Percentiles rank a stretch among this genome's conserved stretches.
Evolutionary conservation across 2,329 filamentous ascomycete species (phyloP).

Genomic region (Endocalyx cinctus): DNA sequence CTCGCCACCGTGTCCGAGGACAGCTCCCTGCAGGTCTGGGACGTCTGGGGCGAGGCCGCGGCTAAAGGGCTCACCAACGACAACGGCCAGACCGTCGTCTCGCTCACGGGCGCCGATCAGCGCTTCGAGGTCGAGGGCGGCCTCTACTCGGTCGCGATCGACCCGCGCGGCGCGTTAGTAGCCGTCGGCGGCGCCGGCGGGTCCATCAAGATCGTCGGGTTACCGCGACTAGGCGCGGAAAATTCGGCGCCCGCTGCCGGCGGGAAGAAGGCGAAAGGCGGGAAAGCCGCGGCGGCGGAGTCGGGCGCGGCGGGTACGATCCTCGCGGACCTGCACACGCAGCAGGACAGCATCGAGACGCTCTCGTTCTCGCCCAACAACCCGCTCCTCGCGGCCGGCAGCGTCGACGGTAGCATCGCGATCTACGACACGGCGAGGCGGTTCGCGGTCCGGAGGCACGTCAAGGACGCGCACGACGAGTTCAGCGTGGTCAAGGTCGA

Average conservation of each 20-base stretch:
- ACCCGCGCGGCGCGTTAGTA: conserved; percentile 72
- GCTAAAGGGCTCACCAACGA: conserved; percentile 46
- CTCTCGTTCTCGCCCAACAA: conserved; percentile 52
- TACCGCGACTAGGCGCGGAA: conserved; percentile 57
- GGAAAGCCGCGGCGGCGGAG: conserved; percentile 35
- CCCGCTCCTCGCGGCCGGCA: conserved; percentile 58
- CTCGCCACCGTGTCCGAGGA: conserved; percentile 89
- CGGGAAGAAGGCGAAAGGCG: conserved; percentile 30
- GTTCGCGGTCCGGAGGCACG: conserved; percentile 80
- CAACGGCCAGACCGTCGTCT: conserved; percentile 64
- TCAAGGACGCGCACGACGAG: conserved; percentile 80
- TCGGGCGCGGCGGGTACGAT: conserved; percentile 52
- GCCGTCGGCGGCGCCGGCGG: conserved; percentile 87
- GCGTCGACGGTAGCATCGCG: conserved; percentile 72
- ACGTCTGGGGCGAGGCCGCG: conserved; percentile 77
- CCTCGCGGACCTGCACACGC: conserved; percentile 76
- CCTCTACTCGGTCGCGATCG: conserved; percentile 80
- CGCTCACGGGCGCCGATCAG: conserved; percentile 75
- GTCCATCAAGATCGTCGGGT: conserved; percentile 75
- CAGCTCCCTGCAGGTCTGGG: conserved; percentile 84
- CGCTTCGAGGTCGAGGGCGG: conserved; percentile 90
- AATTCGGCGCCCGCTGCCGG: conserved; percentile 18
- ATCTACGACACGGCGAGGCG: conserved; percentile 83
- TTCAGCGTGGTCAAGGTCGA: conserved; percentile 89
- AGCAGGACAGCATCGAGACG: conserved; percentile 73